phyloP scores from a whole-genome alignment of 208 protist genomes.

The Herpetomonas tarakana region DNA sequence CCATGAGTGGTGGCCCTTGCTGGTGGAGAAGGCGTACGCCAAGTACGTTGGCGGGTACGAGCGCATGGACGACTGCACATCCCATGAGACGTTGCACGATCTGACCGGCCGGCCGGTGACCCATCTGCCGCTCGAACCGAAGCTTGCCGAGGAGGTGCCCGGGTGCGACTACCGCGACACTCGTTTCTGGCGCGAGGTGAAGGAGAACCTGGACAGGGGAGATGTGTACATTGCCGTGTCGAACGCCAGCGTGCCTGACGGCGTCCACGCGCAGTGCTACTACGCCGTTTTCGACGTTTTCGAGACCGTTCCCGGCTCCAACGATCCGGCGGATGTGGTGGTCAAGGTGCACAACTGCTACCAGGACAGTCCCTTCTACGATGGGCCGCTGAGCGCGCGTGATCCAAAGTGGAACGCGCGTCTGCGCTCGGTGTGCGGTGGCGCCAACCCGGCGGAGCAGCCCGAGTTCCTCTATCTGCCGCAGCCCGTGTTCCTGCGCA shows the following conservation, averaged over 20 bases:
- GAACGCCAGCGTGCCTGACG: constrained; percentile 37
- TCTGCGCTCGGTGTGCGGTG: constrained; percentile 56
- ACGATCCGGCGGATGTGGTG: constrained; percentile 52
- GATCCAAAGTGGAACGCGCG: constrained; percentile 62
- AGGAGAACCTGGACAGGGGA: constrained; percentile 49
- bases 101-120: constrained; percentile 82
- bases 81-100: constrained; percentile 83
- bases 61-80: constrained; percentile 74
- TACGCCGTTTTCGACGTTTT: constrained; percentile 73
- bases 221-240: constrained; percentile 81
- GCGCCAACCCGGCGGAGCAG: constrained; percentile 30
- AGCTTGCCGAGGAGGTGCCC: constrained; percentile 68
- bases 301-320: constrained; percentile 41
- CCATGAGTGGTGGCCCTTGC: constrained; percentile 65
- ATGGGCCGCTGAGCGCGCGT: constrained; percentile 41
- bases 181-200: constrained; percentile 67
- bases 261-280: constrained; percentile 75
- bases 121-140: constrained; percentile 61
- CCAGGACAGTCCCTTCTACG: constrained; percentile 48
- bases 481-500: constrained; percentile 68
- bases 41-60: constrained; percentile 90
- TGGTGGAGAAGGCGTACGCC: constrained; percentile 91
- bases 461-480: constrained; percentile 66
- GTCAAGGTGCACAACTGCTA: constrained; percentile 76
- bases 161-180: constrained; percentile 50